Conservation (phyloP, 257 asterid species). For the Salvia hispanica region DNA sequence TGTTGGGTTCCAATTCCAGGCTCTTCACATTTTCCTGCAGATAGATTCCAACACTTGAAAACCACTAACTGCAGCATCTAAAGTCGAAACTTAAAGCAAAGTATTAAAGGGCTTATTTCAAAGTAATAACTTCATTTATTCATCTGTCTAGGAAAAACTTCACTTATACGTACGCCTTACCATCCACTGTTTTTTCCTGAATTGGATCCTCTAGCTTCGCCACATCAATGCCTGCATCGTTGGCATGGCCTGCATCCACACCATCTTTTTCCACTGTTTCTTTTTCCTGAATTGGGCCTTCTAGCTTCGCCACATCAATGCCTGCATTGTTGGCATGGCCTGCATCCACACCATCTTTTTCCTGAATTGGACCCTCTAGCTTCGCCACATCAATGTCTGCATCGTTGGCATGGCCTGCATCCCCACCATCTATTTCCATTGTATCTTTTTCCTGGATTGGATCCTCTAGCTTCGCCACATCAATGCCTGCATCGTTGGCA, state of each 20-base stretch:
- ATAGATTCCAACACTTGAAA: constrained; percentile 26
- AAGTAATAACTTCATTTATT: constrained; percentile 27
- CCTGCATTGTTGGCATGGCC: background rate
- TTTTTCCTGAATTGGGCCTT: constrained; percentile 29
- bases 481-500: constrained; percentile 13
- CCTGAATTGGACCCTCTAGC: constrained; percentile 31
- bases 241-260: background rate
- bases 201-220: constrained; percentile 34
- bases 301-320: constrained; percentile 31
- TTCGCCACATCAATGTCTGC: constrained; percentile 18
- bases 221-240: constrained; percentile 7
- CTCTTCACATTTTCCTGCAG: constrained; percentile 31
- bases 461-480: constrained; percentile 32
- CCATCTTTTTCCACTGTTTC: constrained; percentile 25
- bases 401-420: constrained; percentile 1
- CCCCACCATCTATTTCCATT: constrained; percentile 16
- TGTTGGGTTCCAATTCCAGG: constrained; percentile 28
- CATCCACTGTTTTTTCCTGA: constrained; percentile 25
- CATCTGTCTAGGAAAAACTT: background rate
- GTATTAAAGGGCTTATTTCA: constrained; percentile 21
- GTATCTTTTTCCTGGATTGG: constrained; percentile 28
- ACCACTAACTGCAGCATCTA: constrained; percentile 25
- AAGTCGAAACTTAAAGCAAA: constrained; percentile 18
- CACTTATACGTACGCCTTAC: background rate
- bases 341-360: background rate